Percentiles rank a stretch among this genome's conserved stretches.
Conservation (phyloP, 257 asterid species). For the Sherardia arvensis region DNA sequence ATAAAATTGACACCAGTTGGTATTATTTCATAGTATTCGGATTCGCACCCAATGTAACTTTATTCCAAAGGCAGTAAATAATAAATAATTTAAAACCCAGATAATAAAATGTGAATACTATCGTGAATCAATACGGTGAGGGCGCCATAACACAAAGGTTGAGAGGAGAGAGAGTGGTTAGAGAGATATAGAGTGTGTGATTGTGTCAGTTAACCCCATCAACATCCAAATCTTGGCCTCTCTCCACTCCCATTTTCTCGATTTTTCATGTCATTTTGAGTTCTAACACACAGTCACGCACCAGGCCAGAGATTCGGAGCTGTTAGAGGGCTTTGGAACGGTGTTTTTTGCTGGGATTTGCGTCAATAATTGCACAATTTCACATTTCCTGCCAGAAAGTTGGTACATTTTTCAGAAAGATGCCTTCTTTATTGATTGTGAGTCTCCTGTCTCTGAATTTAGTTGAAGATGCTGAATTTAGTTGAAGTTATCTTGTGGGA, state of each 20-base stretch:
- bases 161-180: slow-evolving; percentile 1
- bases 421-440: slow-evolving; percentile 14
- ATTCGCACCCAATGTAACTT: background rate
- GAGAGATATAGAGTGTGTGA: background rate
- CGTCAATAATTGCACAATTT: slow-evolving; percentile 6
- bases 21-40: background rate
- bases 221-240: slow-evolving; percentile 5
- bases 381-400: slow-evolving; percentile 5
- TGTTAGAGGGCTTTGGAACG: slow-evolving; percentile 6
- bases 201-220: slow-evolving; percentile 11
- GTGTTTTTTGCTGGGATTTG: slow-evolving; percentile 13
- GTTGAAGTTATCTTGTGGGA: background rate
- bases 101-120: background rate
- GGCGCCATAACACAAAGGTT: background rate
- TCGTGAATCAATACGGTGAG: background rate
- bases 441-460: slow-evolving; percentile 4
- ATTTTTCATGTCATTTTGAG: background rate
- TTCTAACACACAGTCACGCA: background rate
- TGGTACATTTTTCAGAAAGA: slow-evolving; percentile 8
- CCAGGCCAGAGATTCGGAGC: background rate
- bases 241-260: slow-evolving; percentile 1
- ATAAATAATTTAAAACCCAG: background rate
- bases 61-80: slow-evolving; percentile 3
- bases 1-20: background rate
- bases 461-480: background rate